Conservation (phyloP, 768 basidiomycete genomes). For the Exsudoporus frostii region DNA sequence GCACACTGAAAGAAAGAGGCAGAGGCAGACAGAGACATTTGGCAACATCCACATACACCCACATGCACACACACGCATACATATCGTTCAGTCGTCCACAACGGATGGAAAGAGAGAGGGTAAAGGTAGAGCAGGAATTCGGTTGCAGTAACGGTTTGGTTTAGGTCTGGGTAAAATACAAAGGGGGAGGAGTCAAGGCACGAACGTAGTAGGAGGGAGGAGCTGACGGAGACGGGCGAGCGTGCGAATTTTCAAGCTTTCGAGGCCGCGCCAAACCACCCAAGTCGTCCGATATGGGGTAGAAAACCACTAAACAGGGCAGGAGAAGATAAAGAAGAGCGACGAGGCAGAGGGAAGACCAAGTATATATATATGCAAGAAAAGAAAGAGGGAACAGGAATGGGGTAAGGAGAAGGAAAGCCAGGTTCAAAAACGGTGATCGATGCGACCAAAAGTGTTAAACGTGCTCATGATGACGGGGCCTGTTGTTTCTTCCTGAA, state of each 20-base stretch:
- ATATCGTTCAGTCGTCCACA: not conserved
- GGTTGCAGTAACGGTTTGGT: not conserved
- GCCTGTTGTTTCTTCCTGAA: slow-evolving; percentile 66
- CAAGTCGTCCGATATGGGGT: not conserved
- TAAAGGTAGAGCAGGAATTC: not conserved
- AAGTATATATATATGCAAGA: slow-evolving; percentile 24
- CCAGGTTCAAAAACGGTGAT: not conserved
- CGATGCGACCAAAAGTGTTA: not conserved
- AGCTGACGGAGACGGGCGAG: not conserved
- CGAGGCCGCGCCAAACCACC: not conserved
- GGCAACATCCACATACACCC: too few species aligned
- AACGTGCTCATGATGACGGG: slow-evolving; percentile 32
- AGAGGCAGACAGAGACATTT: slow-evolving; percentile 1
- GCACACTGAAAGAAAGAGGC: slow-evolving; percentile 6
- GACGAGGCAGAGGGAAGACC: not conserved
- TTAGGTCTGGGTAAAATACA: not conserved
- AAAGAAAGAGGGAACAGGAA: not conserved
- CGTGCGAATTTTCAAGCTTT: not conserved
- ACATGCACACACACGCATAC: not conserved
- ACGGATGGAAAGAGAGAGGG: not conserved
- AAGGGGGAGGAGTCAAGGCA: not conserved
- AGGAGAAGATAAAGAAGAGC: not conserved
- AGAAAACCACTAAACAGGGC: not conserved
- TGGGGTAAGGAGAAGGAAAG: not conserved
- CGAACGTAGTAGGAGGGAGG: not conserved